Base-by-base conservation (phyloP, 2,329 filamentous ascomycete genomes). In the Penicillium brasilianum region DNA sequence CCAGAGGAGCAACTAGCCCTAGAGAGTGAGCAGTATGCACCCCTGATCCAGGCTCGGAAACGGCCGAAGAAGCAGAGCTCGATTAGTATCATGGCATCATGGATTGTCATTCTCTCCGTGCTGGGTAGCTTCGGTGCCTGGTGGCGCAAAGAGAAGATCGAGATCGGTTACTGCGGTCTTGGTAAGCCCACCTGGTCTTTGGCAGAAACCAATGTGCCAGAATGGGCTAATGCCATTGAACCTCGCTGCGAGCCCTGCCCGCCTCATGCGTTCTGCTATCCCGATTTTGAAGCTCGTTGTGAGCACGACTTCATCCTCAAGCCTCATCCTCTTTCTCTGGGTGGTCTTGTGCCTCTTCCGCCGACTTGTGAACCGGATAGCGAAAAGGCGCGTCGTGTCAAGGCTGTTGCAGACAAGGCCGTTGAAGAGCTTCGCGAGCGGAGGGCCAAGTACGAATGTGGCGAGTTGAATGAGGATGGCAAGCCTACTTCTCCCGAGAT, bases 331-430 rank as follows among this genome's bases (percentile, higher is more conserved):
- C 82, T 98, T 22, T 90, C 93, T 0, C 75, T 97, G 0, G 88
- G 89, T 52, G 93, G 95, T 0, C 73, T 96, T 3, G 72, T 98
- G 5, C 95, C 95, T 8, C 80, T 99, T 9, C 88, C 93, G 6
- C 94, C 96, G 1, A 93, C 92, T 4, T 99, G 95, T 76, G 94
- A 97, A 77, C 91, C 95, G 0, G 96, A 99, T 76, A 93, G 93
- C 62, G 92, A 96, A 71, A 97, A 97, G 76, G 92, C 90, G 8
- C 88, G 92, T 41, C 90, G 91, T 18, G 90, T 98, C 52, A 92
- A 94, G 71, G 87, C 89, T 20, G 92, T 99, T 16, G 92, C 93
- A 8, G 90, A 98, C 74, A 90, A 89, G 75, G 93, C 91, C 1
- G 85, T 98, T 4, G 92, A 97, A 70, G 90, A 93, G 69, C 84